Base-by-base conservation (phyloP, 202 grass and related monocot species). In the Digitaria exilis region DNA sequence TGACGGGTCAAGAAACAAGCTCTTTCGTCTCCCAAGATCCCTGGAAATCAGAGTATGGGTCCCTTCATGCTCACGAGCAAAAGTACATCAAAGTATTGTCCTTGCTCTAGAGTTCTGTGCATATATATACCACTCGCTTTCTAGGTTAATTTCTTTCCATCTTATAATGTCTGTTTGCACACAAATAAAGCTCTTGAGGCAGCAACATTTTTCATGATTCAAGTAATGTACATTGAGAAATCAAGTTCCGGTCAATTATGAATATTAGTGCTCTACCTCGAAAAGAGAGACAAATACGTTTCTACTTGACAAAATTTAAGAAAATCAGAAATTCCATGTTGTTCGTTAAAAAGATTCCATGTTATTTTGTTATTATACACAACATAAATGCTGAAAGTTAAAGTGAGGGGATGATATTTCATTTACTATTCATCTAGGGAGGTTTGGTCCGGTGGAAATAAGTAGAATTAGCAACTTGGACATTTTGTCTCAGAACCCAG, bases 311-410 rank as follows among this genome's bases (percentile, higher is more conserved):
- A 10, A 0, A 55, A 68, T 11, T 55, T 44, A 51, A 34, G n/a
- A 64, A 16, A 69, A 62, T 10, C 15, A 43, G 52, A 34, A 60
- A 66, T 75, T 49, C 26, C 54, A 60, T 28, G 19, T 54, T 31
- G 18, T n/a, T n/a, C n/a, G n/a, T n/a, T n/a, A n/a, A n/a, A n/a
- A n/a, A n/a, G n/a, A n/a, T n/a, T n/a, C n/a, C n/a, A n/a, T n/a
- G n/a, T n/a, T n/a, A n/a, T n/a, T n/a, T n/a, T 75, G 80, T 69
- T 84, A 17, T 60, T 62, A 63, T 68, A 80, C 41, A 62, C 69
- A 26, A 25, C n/a, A 71, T 6, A 29, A 48, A 41, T 52, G 61
- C 42, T 84, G 71, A 74, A 69, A 50, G 1, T 75, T 57, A 44
- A 35, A 62, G 41, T 21, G 24, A 52, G 28, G 25, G 5, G 16